These are phyloP conservation scores for Rhododendron ovatum DNA, from an alignment of 148 eudicot species.

Conservation along the genomic window DNA sequence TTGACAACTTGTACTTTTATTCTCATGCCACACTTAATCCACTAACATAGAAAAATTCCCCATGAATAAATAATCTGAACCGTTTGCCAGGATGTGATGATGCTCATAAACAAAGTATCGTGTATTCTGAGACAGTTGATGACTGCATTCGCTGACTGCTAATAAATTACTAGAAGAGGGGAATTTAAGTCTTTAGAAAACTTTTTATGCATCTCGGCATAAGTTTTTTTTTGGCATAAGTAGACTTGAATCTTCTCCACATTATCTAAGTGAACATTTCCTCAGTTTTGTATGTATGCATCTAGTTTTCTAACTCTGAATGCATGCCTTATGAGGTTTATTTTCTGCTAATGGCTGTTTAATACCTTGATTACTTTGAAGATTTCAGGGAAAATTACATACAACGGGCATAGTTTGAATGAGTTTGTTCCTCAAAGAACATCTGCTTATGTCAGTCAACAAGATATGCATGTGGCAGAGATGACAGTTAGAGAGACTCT, in stretches of 20 bases:
- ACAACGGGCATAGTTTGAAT: slow-evolving; percentile 81
- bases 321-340: background rate
- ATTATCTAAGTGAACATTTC: background rate
- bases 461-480: slow-evolving; percentile 94
- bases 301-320: background rate
- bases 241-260: background rate
- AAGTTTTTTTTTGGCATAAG: background rate
- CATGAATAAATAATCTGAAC: background rate
- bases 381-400: slow-evolving; percentile 90
- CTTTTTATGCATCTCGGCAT: background rate
- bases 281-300: background rate
- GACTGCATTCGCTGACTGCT: background rate
- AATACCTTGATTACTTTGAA: slow-evolving; percentile 43
- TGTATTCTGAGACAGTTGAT: background rate
- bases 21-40: background rate
- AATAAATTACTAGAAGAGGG: background rate
- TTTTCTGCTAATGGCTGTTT: slow-evolving; percentile 1
- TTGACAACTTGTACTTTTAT: background rate
- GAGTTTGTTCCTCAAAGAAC: slow-evolving; percentile 99
- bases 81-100: background rate
- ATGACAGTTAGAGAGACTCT: slow-evolving; percentile 98
- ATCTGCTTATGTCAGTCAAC: slow-evolving; percentile 90
- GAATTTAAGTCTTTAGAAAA: background rate
- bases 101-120: background rate
- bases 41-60: background rate